Conservation (phyloP, 768 basidiomycete genomes). For the Leccinum aurantiacum region DNA sequence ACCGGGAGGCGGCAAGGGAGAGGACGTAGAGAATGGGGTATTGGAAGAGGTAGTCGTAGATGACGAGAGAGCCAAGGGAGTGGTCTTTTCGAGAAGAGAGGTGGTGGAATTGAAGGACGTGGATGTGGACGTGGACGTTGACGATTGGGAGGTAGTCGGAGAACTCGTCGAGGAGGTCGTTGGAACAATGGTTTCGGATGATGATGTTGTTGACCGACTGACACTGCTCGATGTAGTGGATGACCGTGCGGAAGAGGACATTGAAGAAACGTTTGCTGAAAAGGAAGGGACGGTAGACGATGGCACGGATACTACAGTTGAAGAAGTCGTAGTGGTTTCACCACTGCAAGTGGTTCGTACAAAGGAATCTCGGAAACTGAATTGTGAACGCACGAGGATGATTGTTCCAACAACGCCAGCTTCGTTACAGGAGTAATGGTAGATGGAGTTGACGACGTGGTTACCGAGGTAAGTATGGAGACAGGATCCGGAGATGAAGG, state of each 20-base stretch:
- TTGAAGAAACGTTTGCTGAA: slow-evolving; percentile 8
- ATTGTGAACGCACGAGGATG: slow-evolving; percentile 26
- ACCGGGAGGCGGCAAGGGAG: slow-evolving; percentile 3
- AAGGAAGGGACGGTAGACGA: slow-evolving; percentile 8
- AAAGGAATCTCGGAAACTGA: slow-evolving; percentile 3
- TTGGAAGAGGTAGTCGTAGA: slow-evolving; percentile 1
- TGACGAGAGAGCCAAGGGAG: slow-evolving; percentile 20
- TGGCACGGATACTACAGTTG: slow-evolving; percentile 11
- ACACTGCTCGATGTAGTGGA: slow-evolving; percentile 18
- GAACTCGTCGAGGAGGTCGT: slow-evolving; percentile 14
- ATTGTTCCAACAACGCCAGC: slow-evolving; percentile 11
- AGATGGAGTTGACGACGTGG: slow-evolving; percentile 17
- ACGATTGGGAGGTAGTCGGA: slow-evolving; percentile 10
- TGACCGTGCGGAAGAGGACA: slow-evolving; percentile 14
- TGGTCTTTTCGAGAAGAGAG: slow-evolving; percentile 2
- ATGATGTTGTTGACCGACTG: slow-evolving; percentile 21
- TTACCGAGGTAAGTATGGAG: slow-evolving; percentile 26
- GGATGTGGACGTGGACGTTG: slow-evolving; percentile 7
- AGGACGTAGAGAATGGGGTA: slow-evolving; percentile 9
- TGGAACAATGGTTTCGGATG: slow-evolving; percentile 3
- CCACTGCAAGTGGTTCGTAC: slow-evolving; percentile 21
- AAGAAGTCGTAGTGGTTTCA: slow-evolving; percentile 12
- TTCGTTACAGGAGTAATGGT: slow-evolving; percentile 13
- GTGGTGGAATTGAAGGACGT: slow-evolving; percentile 9
- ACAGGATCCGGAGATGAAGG: slow-evolving; percentile 16